Evolutionary conservation across 768 basidiomycete species (phyloP).

Genomic region (Botryobasidium botryosum): DNA sequence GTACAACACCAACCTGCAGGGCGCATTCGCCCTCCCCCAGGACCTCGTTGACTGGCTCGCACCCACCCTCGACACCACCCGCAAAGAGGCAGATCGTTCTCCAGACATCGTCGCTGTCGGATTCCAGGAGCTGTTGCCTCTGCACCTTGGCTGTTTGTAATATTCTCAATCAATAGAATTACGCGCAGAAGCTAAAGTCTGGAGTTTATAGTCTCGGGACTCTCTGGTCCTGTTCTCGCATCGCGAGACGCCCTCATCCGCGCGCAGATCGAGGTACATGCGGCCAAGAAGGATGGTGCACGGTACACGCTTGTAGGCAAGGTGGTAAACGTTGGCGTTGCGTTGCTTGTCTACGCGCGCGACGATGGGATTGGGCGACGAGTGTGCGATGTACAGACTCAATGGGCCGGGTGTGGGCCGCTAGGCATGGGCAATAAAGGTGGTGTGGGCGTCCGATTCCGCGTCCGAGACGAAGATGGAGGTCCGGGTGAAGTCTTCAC

Average conservation of each 20-base stretch:
- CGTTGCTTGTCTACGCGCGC: conserved; percentile 70
- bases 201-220: conserved; percentile 45
- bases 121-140: conserved; percentile 83
- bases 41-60: conserved; percentile 86
- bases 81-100: conserved; percentile 20
- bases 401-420: conserved; percentile 59
- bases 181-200: too few relatives aligned
- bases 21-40: conserved; percentile 51
- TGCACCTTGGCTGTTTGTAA: conserved; percentile 68
- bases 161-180: background rate
- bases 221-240: conserved; percentile 52
- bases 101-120: conserved; percentile 84
- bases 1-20: conserved; percentile 86
- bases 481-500: conserved; percentile 61
- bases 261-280: conserved; percentile 52
- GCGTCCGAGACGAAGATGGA: conserved; percentile 39
- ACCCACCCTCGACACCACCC: conserved; percentile 60
- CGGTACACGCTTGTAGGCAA: conserved; percentile 63
- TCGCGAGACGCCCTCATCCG: conserved; percentile 55
- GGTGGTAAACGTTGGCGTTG: conserved; percentile 73
- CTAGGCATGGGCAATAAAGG: conserved; percentile 88
- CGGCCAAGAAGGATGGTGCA: conserved; percentile 56
- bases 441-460: conserved; percentile 76
- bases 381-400: conserved; percentile 48
- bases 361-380: conserved; percentile 44